Evolutionary conservation across 2,329 filamentous ascomycete species (phyloP), one percentile per base, ranked within the genome.

Genomic region (Hypoxylon sp.): DNA sequence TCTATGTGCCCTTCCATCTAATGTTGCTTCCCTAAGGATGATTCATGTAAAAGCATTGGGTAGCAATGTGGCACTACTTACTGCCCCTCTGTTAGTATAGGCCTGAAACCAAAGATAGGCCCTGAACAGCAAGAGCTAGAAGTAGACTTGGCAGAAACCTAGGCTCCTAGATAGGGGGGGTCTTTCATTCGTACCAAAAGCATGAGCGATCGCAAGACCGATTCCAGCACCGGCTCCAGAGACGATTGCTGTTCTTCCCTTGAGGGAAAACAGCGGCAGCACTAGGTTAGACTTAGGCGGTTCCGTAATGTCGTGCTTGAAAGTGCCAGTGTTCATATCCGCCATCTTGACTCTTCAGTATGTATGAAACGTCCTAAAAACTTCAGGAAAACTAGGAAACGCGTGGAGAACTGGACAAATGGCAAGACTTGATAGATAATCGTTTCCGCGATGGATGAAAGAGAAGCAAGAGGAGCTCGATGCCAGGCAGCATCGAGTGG

Each of bases 221-320:
- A 93, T 92, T 35, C 91, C 91, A 20, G 74, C 75, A 7, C 74
- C 76, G 30, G 76, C 76, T 22, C 91, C 91, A 1, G 89, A 88
- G 46, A 93, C 86, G 70, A 93, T 91, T 33, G 90, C 90, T 1
- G 91, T 92, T 74, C 88, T 88, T 48, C 90, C 90, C 76, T 89
- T 90, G 57, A 93, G 83, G 5, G 90, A 92, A 81, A 92, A 91
- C 65, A 92, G 85, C 35, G 88, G 85, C 76, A 92, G 78, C 64
- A 92, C 85, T 49, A 86, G 82, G 61, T 85, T 84, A 30, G 82
- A 78, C 61, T 80, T 73, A 42, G 85, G 83, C 2, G 82, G 73
- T 33, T 76, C 78, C 72, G 86, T 89, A 77, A 86, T 89, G 75
- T 88, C 80, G 76, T 89, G 88, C 70, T 81, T 80, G 75, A 91